Conservation (phyloP, 805 yeast genomes). For the Isabelozyma rhagii region DNA sequence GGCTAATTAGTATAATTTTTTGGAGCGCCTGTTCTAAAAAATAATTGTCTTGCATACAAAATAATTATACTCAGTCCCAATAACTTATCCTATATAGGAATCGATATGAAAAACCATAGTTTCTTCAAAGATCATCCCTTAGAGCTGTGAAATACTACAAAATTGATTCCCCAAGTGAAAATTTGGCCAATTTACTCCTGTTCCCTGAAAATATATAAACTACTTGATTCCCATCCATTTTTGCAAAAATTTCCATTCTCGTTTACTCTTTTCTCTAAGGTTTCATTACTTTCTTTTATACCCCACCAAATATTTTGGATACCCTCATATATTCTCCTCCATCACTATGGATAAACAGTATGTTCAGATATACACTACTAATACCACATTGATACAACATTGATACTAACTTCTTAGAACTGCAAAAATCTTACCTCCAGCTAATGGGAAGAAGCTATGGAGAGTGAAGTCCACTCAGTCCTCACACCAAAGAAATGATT, state of each 20-base stretch:
- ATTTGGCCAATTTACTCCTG: not conserved
- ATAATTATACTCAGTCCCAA: not conserved
- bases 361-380: constrained; percentile 1
- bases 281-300: not conserved
- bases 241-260: not conserved
- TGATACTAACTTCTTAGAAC: not conserved
- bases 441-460: constrained; percentile 45
- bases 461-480: constrained; percentile 32
- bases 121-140: not conserved
- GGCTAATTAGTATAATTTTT: not conserved
- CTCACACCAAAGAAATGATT: constrained; percentile 2
- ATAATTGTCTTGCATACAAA: not conserved
- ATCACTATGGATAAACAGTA: not conserved
- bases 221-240: not conserved
- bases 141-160: not conserved
- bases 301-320: not conserved
- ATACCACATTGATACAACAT: not conserved
- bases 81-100: not conserved
- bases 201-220: not conserved
- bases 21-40: not conserved
- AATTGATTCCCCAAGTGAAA: not conserved
- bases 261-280: not conserved
- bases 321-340: not conserved
- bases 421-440: constrained; percentile 30
- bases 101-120: not conserved